Evolutionary conservation across 2,329 filamentous ascomycete species (phyloP).

Genomic region (Hypoxylon sp.): DNA sequence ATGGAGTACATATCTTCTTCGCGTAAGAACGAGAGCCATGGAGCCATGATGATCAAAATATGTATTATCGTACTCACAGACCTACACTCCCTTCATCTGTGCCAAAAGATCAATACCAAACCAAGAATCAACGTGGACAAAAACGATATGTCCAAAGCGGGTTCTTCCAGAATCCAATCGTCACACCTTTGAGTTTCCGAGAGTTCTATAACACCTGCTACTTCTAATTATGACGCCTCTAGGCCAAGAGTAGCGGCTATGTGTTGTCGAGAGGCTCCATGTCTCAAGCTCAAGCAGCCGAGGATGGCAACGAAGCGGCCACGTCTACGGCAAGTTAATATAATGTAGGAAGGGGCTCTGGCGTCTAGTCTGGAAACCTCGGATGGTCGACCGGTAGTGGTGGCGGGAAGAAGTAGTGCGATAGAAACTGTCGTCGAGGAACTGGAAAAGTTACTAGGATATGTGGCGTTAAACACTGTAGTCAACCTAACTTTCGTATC

Average conservation of each 20-base stretch:
- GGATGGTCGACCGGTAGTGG: not conserved
- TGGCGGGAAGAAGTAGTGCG: not conserved
- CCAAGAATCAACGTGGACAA: conserved; percentile 19
- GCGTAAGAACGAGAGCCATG: too few relatives aligned
- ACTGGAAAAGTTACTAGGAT: not conserved
- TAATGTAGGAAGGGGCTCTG: conserved; percentile 5
- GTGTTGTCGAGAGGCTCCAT: conserved; percentile 39
- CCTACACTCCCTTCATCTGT: too few relatives aligned
- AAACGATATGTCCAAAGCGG: conserved; percentile 22
- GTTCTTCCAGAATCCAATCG: conserved; percentile 30
- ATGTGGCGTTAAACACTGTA: not conserved
- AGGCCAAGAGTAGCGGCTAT: conserved; percentile 41
- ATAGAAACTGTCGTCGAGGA: not conserved
- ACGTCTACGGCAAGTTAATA: conserved; percentile 17
- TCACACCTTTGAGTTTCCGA: conserved; percentile 19
- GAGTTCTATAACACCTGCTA: not conserved
- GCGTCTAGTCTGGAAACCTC: not conserved
- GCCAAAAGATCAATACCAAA: not conserved
- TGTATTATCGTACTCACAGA: too few relatives aligned
- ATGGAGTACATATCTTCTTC: too few relatives aligned
- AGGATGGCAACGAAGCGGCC: conserved; percentile 32
- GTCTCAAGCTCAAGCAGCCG: conserved; percentile 40
- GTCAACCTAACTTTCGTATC: not conserved
- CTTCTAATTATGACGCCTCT: not conserved
- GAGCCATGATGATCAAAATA: not conserved